Base-by-base conservation (phyloP, 1,284 basidiomycete species). In the Fomitopsis pinicola region DNA sequence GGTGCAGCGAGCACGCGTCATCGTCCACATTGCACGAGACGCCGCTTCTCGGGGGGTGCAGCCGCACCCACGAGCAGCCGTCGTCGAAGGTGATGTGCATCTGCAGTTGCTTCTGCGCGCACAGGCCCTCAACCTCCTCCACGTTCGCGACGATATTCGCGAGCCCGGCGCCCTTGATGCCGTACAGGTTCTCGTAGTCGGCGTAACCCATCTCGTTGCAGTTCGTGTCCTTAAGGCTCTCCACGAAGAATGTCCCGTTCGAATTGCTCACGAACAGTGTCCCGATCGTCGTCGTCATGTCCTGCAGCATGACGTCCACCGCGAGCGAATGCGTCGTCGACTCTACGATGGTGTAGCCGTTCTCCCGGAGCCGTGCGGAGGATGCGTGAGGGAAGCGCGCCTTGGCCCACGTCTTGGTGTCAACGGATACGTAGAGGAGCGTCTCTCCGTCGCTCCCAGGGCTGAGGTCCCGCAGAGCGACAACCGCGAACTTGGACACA, bases 311-410 rank as follows among this genome's bases (percentile, higher is more conserved):
- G 56, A 98, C 95, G 70, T 99, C 97, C 45, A 99, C 93, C 15
- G 91, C 93, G 44, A 99, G 84, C 10, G 94, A 97, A 71, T 98
- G 93, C 0, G 88, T 87, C 2, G 95, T 97, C 15, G 88, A 91
- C 74, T 98, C 95, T 61, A 99, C 92, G 65, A 99, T 89, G 0
- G 97, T 99, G 74, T 99, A 98, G 9, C 92, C 94, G 70, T 95
- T 95, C 75, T 96, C 94, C 7, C 86, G 82, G 3, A 96, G 81
- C 45, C 84, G 82, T 5, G 92, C 89, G 9, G 87, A 88, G 0
- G 86, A 86, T 3, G 92, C 91, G 68, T 95, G 94, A 5, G 94
- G 94, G 78, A 97, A 96, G 59, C 85, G 84, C 4, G 89, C 92
- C 66, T 87, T 85, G 1, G 89, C 88, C 94, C 94, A 97, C 3